Percentiles rank a stretch among this genome's conserved stretches.
Evolutionary conservation across 2,329 filamentous ascomycete species (phyloP).

Genomic region (Aspergillus sp.): DNA sequence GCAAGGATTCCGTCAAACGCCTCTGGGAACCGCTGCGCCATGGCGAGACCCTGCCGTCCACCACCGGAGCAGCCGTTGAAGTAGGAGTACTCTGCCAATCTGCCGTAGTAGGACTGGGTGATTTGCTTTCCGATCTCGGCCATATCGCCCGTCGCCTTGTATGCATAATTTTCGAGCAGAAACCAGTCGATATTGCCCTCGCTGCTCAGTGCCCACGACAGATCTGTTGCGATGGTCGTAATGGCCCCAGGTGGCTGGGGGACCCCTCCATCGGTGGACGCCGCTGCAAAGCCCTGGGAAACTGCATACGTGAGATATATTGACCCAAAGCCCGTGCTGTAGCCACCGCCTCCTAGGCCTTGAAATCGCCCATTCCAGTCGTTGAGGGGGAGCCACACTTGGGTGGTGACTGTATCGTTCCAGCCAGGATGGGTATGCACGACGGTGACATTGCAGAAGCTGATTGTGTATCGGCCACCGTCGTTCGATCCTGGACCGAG

Average conservation of each 20-base stretch:
- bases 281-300: constrained; percentile 5
- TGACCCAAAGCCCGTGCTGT: no score
- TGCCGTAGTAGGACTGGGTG: constrained; percentile 6
- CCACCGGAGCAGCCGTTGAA: constrained; percentile 21
- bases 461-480: not conserved
- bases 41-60: constrained; percentile 18
- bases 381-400: constrained; percentile 35
- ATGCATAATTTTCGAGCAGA: constrained; percentile 2
- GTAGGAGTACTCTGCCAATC: constrained; percentile 3
- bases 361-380: constrained; percentile 41
- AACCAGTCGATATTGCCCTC: not conserved
- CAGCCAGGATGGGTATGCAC: no score
- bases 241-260: no score
- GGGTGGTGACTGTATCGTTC: constrained; percentile 21
- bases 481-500: no score
- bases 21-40: constrained; percentile 19
- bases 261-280: constrained; percentile 7
- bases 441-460: no score
- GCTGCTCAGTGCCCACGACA: not conserved
- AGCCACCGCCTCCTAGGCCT: constrained; percentile 41
- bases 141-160: constrained; percentile 4
- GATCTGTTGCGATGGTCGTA: not conserved
- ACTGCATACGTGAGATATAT: no score
- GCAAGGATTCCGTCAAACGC: constrained; percentile 27
- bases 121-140: constrained; percentile 8